Evolutionary conservation across 257 asterid species (phyloP).

Genomic region (Solanum virginianum): DNA sequence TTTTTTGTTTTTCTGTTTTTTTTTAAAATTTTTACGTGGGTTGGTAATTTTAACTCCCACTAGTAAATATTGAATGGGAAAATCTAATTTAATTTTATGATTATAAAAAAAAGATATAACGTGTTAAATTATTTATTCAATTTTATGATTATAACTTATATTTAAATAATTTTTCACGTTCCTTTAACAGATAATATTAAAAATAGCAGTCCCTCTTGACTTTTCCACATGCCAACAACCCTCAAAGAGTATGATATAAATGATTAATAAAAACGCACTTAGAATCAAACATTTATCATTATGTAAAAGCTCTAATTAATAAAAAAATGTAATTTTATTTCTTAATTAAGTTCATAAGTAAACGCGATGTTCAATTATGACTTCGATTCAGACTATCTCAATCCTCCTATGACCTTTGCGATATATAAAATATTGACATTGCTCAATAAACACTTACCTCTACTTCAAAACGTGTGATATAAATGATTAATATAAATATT

Average conservation of each 20-base stretch:
- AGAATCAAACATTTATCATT: too few relatives aligned
- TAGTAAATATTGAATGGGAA: too few relatives aligned
- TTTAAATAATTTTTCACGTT: neutral
- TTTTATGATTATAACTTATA: neutral
- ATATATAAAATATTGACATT: too few relatives aligned
- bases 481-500: neutral
- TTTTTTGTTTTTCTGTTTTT: too few relatives aligned
- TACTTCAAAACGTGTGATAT: accelerated
- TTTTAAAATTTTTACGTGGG: too few relatives aligned
- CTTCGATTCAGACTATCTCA: accelerated
- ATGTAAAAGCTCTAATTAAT: too few relatives aligned
- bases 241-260: neutral
- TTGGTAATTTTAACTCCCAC: too few relatives aligned
- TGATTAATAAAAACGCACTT: accelerated
- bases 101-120: neutral
- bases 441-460: too few relatives aligned
- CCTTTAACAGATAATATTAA: neutral
- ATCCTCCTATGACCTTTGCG: too few relatives aligned
- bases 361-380: accelerated
- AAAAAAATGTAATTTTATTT: too few relatives aligned
- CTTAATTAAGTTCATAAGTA: too few relatives aligned
- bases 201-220: neutral
- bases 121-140: neutral
- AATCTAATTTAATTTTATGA: neutral
- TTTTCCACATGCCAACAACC: neutral